phyloP scores from a whole-genome alignment of 1,284 basidiomycete species.

The Flammula alnicola region DNA sequence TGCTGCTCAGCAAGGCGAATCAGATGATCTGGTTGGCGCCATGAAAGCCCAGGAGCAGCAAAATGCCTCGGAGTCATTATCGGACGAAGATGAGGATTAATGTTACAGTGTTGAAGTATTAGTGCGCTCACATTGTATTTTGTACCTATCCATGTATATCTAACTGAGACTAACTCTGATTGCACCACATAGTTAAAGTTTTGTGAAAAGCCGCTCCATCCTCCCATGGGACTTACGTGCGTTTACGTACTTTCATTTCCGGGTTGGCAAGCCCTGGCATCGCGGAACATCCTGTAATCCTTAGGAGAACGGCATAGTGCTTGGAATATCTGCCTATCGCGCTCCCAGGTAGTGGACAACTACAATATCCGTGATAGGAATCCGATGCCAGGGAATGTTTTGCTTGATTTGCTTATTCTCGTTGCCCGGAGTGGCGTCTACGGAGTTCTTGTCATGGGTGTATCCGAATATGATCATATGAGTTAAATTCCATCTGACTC shows the following conservation, averaged over 20 bases:
- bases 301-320: too few relatives aligned
- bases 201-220: background rate
- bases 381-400: too few relatives aligned
- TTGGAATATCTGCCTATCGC: too few relatives aligned
- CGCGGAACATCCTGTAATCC: too few relatives aligned
- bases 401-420: too few relatives aligned
- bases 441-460: background rate
- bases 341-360: too few relatives aligned
- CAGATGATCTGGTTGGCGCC: conserved; percentile 77
- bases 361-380: too few relatives aligned
- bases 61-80: conserved; percentile 49
- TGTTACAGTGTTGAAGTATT: conserved; percentile 17
- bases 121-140: conserved; percentile 27
- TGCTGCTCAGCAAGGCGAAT: conserved; percentile 74
- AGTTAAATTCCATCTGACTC: too few relatives aligned
- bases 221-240: conserved; percentile 7
- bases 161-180: conserved; percentile 9
- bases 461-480: background rate
- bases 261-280: too few relatives aligned
- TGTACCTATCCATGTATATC: conserved; percentile 12
- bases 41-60: conserved; percentile 73
- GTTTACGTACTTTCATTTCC: background rate
- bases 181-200: conserved; percentile 9
- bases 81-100: conserved; percentile 50
- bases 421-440: too few relatives aligned